These are phyloP conservation scores for Chiua sp. DNA, from an alignment of 1,284 basidiomycete species.

Conservation along the genomic window DNA sequence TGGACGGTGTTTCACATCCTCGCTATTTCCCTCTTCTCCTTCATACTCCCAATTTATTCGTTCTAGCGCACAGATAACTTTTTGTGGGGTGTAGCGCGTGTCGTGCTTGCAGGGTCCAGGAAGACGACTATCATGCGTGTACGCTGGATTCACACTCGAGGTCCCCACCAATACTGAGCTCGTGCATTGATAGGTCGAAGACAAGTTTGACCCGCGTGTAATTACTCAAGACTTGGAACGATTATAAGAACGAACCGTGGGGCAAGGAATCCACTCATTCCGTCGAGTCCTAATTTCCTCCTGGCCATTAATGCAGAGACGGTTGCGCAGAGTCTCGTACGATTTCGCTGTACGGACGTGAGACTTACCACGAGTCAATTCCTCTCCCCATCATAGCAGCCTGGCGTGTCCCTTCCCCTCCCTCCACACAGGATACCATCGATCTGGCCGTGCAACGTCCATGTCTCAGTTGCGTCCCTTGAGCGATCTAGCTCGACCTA, in stretches of 20 bases:
- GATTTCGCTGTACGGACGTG: constrained; percentile 80
- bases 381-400: constrained; percentile 66
- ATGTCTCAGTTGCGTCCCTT: constrained; percentile 45
- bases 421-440: constrained; percentile 78
- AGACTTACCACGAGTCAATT: constrained; percentile 83
- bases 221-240: constrained; percentile 99
- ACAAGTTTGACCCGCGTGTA: constrained; percentile 91
- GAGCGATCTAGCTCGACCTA: constrained; percentile 46
- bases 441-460: constrained; percentile 80
- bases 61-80: constrained; percentile 99
- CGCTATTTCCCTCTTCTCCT: constrained; percentile 91
- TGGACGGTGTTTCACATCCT: constrained; percentile 98
- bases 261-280: constrained; percentile 95
- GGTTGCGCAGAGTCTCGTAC: constrained; percentile 77
- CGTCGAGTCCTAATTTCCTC: constrained; percentile 85
- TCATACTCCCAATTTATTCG: constrained; percentile 94
- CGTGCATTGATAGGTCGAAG: constrained; percentile 76
- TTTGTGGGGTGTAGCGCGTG: constrained; percentile 95
- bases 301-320: constrained; percentile 67
- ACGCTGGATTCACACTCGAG: constrained; percentile 37
- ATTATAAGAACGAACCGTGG: constrained; percentile 98
- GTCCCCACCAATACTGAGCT: constrained; percentile 16
- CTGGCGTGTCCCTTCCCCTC: constrained; percentile 59
- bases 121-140: constrained; percentile 96
- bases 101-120: constrained; percentile 93